Conservation (phyloP, 202 grass and related monocot genomes). For the Cymbopogon flexuosus region DNA sequence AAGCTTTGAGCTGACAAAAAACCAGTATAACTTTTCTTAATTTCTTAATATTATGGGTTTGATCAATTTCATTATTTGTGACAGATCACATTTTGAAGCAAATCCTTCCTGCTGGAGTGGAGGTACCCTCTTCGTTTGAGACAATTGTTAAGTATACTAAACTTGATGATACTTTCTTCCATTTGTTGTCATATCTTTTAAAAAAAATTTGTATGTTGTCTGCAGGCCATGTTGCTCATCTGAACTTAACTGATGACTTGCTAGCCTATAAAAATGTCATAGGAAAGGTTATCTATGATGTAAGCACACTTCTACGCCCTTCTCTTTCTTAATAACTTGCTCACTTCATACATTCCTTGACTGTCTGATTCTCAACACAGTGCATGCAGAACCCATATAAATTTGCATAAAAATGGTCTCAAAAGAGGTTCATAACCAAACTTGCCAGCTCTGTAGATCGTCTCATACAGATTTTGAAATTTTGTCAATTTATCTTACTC, state of each 20-base stretch:
- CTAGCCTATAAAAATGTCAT: conserved; percentile 78
- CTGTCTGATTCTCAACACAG: not conserved
- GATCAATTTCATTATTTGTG: conserved; percentile 15
- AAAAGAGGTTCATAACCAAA: not conserved
- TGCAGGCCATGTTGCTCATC: conserved; percentile 95
- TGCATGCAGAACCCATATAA: not conserved
- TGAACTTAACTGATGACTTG: conserved; percentile 83
- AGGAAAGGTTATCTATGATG: conserved; percentile 95
- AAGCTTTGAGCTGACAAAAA: not conserved
- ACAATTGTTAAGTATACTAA: conserved; percentile 82
- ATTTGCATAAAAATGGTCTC: not conserved
- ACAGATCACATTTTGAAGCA: conserved; percentile 85
- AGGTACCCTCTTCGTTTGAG: conserved; percentile 97
- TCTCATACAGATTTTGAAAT: not conserved
- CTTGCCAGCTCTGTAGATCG: not conserved
- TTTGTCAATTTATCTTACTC: not conserved
- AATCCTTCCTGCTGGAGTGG: conserved; percentile 71
- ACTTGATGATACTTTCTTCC: conserved; percentile 10
- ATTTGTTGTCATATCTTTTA: conserved; percentile 4
- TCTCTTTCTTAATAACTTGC: conserved; percentile 3
- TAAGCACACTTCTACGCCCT: conserved; percentile 37
- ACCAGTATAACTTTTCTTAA: not conserved
- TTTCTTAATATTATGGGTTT: not conserved
- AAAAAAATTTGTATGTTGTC: conserved; percentile 28
- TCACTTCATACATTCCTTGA: not conserved